Evolutionary conservation across 1,139 yeast species (phyloP).

Genomic region (Hyphopichia wangnamkhiaoensis): DNA sequence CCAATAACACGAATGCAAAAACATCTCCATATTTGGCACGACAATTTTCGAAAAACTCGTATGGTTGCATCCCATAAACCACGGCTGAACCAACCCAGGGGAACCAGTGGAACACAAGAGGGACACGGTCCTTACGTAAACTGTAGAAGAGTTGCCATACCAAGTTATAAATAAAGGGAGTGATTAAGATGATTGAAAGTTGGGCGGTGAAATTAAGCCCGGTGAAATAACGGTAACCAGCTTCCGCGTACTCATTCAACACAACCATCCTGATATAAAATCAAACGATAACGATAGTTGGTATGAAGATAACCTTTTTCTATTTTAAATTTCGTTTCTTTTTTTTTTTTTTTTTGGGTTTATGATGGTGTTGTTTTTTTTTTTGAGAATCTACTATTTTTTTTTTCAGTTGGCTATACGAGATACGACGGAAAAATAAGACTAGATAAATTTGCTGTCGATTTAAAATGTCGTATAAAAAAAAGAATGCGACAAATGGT

Average conservation of each 20-base stretch:
- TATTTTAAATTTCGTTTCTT: too few species aligned
- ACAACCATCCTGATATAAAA: too few species aligned
- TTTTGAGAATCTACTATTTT: too few species aligned
- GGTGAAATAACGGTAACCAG: background rate
- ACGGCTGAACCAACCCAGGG: slow-evolving; percentile 97
- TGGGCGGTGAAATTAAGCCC: slow-evolving; percentile 17
- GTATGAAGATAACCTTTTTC: too few species aligned
- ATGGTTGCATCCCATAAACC: slow-evolving; percentile 88
- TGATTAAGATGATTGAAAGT: slow-evolving; percentile 33
- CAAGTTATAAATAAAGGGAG: slow-evolving; percentile 62
- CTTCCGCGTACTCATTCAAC: background rate
- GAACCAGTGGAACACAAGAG: slow-evolving; percentile 87
- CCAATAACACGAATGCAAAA: slow-evolving; percentile 84
- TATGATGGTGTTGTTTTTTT: too few species aligned
- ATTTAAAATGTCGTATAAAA: too few species aligned
- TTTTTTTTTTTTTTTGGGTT: too few species aligned
- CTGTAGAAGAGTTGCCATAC: slow-evolving; percentile 72
- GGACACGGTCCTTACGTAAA: slow-evolving; percentile 76
- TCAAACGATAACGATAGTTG: too few species aligned
- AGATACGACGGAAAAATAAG: too few species aligned
- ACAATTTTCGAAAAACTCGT: slow-evolving; percentile 79
- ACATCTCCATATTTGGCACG: slow-evolving; percentile 87
- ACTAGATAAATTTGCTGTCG: too few species aligned
- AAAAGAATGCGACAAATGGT: too few species aligned
- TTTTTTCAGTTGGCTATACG: too few species aligned